phyloP scores from a whole-genome alignment of 176 grass and related monocot genomes.

The Typha latifolia region DNA sequence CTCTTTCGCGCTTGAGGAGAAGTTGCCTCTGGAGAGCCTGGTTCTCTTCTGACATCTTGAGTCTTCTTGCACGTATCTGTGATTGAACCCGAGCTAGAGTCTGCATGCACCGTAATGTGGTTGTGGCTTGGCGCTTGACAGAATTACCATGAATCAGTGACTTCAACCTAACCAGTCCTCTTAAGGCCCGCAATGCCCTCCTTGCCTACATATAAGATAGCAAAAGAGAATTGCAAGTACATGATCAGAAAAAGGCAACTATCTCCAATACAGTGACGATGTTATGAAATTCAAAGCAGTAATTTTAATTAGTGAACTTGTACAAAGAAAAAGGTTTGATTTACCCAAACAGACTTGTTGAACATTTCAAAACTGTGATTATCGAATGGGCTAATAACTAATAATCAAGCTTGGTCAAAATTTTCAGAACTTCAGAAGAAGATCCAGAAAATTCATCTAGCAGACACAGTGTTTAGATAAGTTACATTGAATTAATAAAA shows the following conservation, averaged over 20 bases:
- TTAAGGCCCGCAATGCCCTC: constrained; percentile 69
- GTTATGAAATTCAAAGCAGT: neutral
- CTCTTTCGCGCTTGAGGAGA: constrained; percentile 67
- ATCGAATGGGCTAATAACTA: too few relatives aligned
- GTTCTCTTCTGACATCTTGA: constrained; percentile 90
- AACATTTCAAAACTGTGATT: too few relatives aligned
- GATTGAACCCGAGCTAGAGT: constrained; percentile 84
- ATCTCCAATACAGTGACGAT: neutral
- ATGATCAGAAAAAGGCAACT: neutral
- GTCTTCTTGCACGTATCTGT: constrained; percentile 73
- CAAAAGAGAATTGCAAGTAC: neutral
- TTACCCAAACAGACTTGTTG: too few relatives aligned
- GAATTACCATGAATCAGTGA: constrained; percentile 80
- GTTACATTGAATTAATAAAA: too few relatives aligned
- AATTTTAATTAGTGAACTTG: too few relatives aligned
- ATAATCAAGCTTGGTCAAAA: too few relatives aligned
- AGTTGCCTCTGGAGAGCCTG: constrained; percentile 87
- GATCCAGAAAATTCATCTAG: too few relatives aligned
- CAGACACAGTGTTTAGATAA: too few relatives aligned
- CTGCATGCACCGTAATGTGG: constrained; percentile 85
- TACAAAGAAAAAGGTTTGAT: too few relatives aligned
- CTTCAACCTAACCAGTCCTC: constrained; percentile 89
- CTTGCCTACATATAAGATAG: constrained; percentile 54
- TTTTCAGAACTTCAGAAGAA: too few relatives aligned
- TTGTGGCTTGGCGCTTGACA: constrained; percentile 91